These are phyloP conservation scores for Macrolepiota albuminosa DNA, from an alignment of 768 basidiomycete genomes.

Conservation along the genomic window DNA sequence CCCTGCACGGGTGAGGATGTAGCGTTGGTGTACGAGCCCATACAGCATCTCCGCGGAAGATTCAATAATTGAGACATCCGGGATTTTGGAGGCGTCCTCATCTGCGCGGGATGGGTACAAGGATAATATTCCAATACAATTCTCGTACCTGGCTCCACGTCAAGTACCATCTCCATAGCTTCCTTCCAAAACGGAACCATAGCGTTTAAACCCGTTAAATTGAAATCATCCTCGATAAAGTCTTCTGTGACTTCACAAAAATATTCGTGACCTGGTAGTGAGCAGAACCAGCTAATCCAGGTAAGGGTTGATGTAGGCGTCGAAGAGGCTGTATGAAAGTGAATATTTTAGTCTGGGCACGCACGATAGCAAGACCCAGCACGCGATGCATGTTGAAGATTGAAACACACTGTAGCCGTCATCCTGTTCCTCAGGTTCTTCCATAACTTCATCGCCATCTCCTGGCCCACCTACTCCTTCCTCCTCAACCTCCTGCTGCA, in stretches of 20 bases:
- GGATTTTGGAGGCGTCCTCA: slow-evolving; percentile 93
- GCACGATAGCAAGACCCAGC: not conserved
- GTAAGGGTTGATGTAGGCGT: slow-evolving; percentile 89
- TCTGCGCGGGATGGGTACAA: slow-evolving; percentile 33
- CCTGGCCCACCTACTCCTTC: slow-evolving; percentile 54
- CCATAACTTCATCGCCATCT: slow-evolving; percentile 77
- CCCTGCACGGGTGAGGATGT: slow-evolving; percentile 91
- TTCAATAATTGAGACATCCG: slow-evolving; percentile 97
- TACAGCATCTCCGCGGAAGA: slow-evolving; percentile 96
- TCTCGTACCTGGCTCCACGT: slow-evolving; percentile 92
- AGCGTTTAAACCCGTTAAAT: slow-evolving; percentile 90
- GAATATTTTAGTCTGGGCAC: slow-evolving; percentile 18
- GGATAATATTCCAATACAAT: not conserved
- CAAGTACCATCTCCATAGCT: slow-evolving; percentile 99
- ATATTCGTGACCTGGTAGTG: slow-evolving; percentile 93
- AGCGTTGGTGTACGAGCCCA: slow-evolving; percentile 96
- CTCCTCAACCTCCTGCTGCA: slow-evolving; percentile 58
- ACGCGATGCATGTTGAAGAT: slow-evolving; percentile 13
- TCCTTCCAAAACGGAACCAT: slow-evolving; percentile 99
- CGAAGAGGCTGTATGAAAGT: slow-evolving; percentile 61
- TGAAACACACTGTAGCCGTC: slow-evolving; percentile 74
- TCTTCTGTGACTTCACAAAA: slow-evolving; percentile 98
- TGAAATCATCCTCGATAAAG: slow-evolving; percentile 99
- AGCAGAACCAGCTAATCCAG: slow-evolving; percentile 97
- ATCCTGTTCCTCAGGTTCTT: slow-evolving; percentile 71